Conservation (phyloP, 1,284 basidiomycete species). For the Ganoderma multipileum region DNA sequence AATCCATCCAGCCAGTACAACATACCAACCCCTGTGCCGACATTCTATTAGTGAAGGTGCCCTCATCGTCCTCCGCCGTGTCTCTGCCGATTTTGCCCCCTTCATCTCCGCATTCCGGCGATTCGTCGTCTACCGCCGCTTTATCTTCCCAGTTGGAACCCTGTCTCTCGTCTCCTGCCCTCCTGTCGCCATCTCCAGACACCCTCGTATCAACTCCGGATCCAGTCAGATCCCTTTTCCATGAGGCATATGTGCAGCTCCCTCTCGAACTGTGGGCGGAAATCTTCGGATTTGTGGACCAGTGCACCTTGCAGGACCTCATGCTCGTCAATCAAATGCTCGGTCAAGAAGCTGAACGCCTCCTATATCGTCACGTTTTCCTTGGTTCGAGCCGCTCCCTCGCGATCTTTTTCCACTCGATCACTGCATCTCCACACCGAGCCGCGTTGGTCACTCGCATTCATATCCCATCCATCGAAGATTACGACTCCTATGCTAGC, state of each 20-base stretch:
- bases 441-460: background rate
- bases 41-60: background rate
- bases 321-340: conserved; percentile 5
- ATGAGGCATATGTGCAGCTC: background rate
- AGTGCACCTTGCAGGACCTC: background rate
- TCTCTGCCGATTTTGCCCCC: background rate
- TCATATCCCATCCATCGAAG: background rate
- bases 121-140: background rate
- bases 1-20: background rate
- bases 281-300: background rate
- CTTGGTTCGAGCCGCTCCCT: background rate
- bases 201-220: background rate
- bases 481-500: background rate
- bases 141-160: background rate
- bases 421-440: background rate
- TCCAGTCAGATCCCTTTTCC: background rate
- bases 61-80: background rate
- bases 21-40: background rate
- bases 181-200: background rate
- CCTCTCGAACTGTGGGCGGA: conserved; percentile 18
- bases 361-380: conserved; percentile 9
- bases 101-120: background rate
- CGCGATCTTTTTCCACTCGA: background rate
- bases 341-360: background rate
- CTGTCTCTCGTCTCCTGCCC: background rate